Evolutionary conservation across 768 basidiomycete species (phyloP).

Genomic region (Galerina sulciceps): DNA sequence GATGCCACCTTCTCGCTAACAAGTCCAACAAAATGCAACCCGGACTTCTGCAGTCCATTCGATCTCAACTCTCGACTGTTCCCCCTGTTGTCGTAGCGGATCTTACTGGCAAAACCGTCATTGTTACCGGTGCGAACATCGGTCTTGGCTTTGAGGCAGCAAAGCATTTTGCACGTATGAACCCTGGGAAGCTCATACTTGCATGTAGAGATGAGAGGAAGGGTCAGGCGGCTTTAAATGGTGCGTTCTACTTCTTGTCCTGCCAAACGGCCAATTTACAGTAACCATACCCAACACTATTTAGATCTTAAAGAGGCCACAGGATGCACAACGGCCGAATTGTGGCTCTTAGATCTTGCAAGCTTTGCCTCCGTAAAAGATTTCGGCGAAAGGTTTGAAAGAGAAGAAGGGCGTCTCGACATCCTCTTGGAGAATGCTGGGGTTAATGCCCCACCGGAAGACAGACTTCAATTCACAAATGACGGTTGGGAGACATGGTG

Average conservation of each 20-base stretch:
- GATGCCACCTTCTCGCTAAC: no score
- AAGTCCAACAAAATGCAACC: constrained; percentile 16
- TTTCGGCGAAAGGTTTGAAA: constrained; percentile 39
- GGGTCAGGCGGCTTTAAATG: constrained; percentile 36
- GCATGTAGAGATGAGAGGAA: constrained; percentile 40
- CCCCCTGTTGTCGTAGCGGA: constrained; percentile 36
- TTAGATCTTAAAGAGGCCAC: constrained; percentile 36
- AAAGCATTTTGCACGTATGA: constrained; percentile 50
- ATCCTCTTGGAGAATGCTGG: constrained; percentile 30
- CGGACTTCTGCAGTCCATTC: constrained; percentile 16
- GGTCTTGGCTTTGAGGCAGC: constrained; percentile 53
- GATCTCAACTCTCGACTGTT: constrained; percentile 23
- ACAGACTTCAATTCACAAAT: constrained; percentile 19
- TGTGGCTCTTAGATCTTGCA: constrained; percentile 47
- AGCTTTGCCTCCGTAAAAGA: constrained; percentile 43
- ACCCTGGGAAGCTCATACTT: constrained; percentile 41
- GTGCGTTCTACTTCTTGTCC: constrained; percentile 26
- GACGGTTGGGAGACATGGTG: constrained; percentile 47
- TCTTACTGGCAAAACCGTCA: constrained; percentile 50
- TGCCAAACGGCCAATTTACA: background rate
- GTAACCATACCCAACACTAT: background rate
- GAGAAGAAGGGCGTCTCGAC: constrained; percentile 40
- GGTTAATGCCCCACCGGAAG: constrained; percentile 3
- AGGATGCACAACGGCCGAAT: constrained; percentile 36
- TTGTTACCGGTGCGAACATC: constrained; percentile 54